phyloP scores from a whole-genome alignment of 257 asterid species.

The Penstemon newberryi region DNA sequence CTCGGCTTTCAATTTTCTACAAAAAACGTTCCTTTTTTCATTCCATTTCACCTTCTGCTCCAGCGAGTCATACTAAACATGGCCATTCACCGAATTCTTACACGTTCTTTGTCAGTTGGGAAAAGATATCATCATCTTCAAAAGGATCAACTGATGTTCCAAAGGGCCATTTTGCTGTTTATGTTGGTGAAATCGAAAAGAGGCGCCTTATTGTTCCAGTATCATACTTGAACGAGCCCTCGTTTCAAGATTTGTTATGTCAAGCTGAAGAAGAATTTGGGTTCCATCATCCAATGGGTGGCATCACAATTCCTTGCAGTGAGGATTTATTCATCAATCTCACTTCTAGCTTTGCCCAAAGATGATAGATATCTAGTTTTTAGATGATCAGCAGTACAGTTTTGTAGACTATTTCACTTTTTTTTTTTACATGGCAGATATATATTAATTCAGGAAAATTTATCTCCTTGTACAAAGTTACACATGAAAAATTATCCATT shows the following conservation, averaged over 20 bases:
- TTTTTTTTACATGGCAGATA: background rate
- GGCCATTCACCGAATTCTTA: slow-evolving; percentile 28
- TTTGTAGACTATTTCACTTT: background rate
- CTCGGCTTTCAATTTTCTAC: background rate
- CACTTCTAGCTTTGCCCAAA: slow-evolving; percentile 16
- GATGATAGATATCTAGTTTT: slow-evolving; percentile 9
- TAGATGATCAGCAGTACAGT: background rate
- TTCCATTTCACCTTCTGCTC: background rate
- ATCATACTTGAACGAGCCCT: slow-evolving; percentile 24
- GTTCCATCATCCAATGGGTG: slow-evolving; percentile 36
- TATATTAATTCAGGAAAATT: background rate
- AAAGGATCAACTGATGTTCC: slow-evolving; percentile 29
- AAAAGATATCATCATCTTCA: slow-evolving; percentile 24
- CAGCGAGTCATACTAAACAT: background rate
- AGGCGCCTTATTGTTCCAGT: slow-evolving; percentile 21
- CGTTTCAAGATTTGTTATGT: slow-evolving; percentile 27
- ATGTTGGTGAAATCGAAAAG: slow-evolving; percentile 32
- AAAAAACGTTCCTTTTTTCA: no score
- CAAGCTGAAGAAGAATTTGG: slow-evolving; percentile 32
- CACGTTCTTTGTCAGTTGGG: slow-evolving; percentile 28
- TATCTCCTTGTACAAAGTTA: no score
- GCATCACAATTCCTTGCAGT: slow-evolving; percentile 31
- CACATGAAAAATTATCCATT: background rate
- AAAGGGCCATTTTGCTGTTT: slow-evolving; percentile 37
- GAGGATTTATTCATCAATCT: slow-evolving; percentile 28